Evolutionary conservation across 768 basidiomycete species (phyloP).

Genomic region (Gautieria morchelliformis): DNA sequence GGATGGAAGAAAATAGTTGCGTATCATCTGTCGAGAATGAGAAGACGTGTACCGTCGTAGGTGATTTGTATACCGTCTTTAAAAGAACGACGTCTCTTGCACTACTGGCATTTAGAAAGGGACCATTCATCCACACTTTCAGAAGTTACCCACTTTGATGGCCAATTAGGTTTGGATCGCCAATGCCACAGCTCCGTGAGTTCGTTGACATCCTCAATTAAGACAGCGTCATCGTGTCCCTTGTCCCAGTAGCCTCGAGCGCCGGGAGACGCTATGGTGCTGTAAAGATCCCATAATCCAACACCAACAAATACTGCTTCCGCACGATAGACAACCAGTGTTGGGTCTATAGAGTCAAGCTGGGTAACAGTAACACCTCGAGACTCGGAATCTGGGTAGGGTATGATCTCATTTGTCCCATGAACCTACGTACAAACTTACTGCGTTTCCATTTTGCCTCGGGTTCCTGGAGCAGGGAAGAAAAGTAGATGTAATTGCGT

Average conservation of each 20-base stretch:
- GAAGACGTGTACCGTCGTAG: slow-evolving; percentile 90
- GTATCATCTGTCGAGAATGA: slow-evolving; percentile 89
- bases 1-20: slow-evolving; percentile 72
- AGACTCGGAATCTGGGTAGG: slow-evolving; percentile 58
- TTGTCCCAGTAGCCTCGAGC: slow-evolving; percentile 83
- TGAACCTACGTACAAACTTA: slow-evolving; percentile 18
- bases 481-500: slow-evolving; percentile 96
- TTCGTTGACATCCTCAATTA: slow-evolving; percentile 85
- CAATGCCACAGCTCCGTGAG: slow-evolving; percentile 90
- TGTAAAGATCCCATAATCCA: slow-evolving; percentile 89
- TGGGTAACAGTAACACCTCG: slow-evolving; percentile 92
- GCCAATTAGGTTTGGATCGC: slow-evolving; percentile 89
- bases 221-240: slow-evolving; percentile 73
- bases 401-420: slow-evolving; percentile 3
- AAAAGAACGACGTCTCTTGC: slow-evolving; percentile 86
- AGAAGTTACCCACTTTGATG: slow-evolving; percentile 60
- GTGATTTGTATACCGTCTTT: slow-evolving; percentile 95
- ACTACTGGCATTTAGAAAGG: slow-evolving; percentile 28
- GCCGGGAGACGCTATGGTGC: slow-evolving; percentile 79
- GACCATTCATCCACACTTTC: neutral
- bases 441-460: slow-evolving; percentile 95
- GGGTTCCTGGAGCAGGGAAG: slow-evolving; percentile 91
- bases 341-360: slow-evolving; percentile 94
- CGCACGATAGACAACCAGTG: slow-evolving; percentile 89
- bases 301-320: slow-evolving; percentile 97